Percentiles rank a stretch among this genome's conserved stretches.
phyloP scores from a whole-genome alignment of 805 yeast species.

The Pichia californica region DNA sequence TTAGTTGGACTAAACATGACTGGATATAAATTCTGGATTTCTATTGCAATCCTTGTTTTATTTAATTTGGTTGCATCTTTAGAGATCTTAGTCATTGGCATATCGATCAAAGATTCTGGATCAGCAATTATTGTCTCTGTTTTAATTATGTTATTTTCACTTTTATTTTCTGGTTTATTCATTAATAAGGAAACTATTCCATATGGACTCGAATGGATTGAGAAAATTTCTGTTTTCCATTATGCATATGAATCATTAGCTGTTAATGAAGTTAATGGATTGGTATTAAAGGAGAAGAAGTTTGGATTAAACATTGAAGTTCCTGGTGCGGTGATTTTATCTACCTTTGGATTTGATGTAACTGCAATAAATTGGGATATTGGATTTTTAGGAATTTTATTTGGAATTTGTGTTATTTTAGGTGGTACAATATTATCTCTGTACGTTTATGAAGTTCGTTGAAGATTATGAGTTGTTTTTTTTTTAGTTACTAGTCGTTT shows the following conservation, averaged over 20 bases:
- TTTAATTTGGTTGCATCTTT: constrained; percentile 85
- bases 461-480: constrained; percentile 2
- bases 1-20: constrained; percentile 81
- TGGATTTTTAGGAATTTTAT: constrained; percentile 50
- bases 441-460: constrained; percentile 72
- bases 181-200: constrained; percentile 66
- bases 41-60: constrained; percentile 61
- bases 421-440: constrained; percentile 74
- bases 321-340: constrained; percentile 94
- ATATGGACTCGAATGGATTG: constrained; percentile 56
- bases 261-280: constrained; percentile 86
- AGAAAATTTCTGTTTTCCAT: constrained; percentile 85
- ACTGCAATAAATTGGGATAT: constrained; percentile 68
- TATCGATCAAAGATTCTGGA: constrained; percentile 80
- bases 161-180: constrained; percentile 90
- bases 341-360: constrained; percentile 91
- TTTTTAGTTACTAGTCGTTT: no score
- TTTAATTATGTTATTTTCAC: constrained; percentile 71
- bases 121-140: constrained; percentile 89
- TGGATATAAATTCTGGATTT: constrained; percentile 64
- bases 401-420: constrained; percentile 47
- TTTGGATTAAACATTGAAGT: constrained; percentile 92
- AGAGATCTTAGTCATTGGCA: constrained; percentile 83
- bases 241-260: constrained; percentile 91
- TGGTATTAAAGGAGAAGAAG: constrained; percentile 79